Evolutionary conservation across 140 eudicot species (phyloP), one percentile per base, ranked within the genome.

Genomic region (Ambrosia hybrid): DNA sequence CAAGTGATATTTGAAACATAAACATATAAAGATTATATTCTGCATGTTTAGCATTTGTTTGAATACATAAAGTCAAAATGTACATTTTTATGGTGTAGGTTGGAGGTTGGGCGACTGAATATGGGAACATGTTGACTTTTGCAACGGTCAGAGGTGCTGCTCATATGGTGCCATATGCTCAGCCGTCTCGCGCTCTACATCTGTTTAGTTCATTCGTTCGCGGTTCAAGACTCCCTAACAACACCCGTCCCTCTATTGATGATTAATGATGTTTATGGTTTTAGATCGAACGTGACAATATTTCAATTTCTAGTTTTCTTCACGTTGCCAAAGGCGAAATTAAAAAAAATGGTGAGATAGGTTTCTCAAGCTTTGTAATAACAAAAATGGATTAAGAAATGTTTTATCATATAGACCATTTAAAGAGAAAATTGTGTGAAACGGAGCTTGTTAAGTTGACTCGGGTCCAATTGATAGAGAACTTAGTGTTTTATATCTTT

Each of bases 121-220:
- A 95, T 43, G 97, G 99, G 34, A 77, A 86, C 45, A 15, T 91
- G 46, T 51, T 95, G 45, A 95, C 96, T 3, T 95, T 95, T 78
- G 97, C 97, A 10, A 95, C 99, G 1, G 97, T 95, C 48, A 80
- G 99, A 75, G 99, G 99, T 59, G 99, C 99, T 21, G 92, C 97
- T 70, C 99, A 95, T 81, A 95, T 94, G 99, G 99, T 94, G 61
- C 99, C 99, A 0, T 94, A 86, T 73, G 89, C 99, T 33, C 99
- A 91, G 75, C 97, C 99, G 17, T 78, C 95, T 9, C 87, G 99
- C 26, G 99, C 99, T 26, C 73, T 95, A 73, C 97, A 95, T 74
- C 79, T 95, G 66, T 95, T 95, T 79, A 86, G 92, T 64, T 80
- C 90, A 2, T 91, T 95, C 55, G 78, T 95, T n/a, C 89, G 80